Base-by-base conservation (phyloP, 2,329 filamentous ascomycete species). In the Colletotrichum neosansevieriae region DNA sequence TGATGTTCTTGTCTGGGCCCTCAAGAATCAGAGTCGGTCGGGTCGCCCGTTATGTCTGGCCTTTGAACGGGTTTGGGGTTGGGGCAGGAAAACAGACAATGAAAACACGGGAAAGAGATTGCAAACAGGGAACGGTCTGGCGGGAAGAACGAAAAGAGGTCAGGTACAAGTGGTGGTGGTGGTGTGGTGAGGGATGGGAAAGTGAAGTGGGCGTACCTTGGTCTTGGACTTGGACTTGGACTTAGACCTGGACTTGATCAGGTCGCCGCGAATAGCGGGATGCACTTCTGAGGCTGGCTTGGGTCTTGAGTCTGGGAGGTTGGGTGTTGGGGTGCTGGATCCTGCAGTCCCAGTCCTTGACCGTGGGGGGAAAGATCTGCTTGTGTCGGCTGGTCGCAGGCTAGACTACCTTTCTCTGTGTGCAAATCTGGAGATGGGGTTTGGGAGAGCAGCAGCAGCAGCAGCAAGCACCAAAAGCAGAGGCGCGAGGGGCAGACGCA, bases 291-390 rank as follows among this genome's bases (percentile, higher is more conserved):
- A 50, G 29, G 34, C 54, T 68, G 65, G 66, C 58, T 65, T 66
- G 49, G 58, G 57, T 57, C 50, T 66, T 58, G 42, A 53, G 57
- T 57, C 50, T 66, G 49, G 60, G 6, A 59, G 59, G 13, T 61
- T 58, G 13, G 62, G 73, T 73, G 63, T 70, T 75, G 6, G 70
- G 42, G 15, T 42, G 40, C 15, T 40, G n/a, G 44, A 15, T 53
- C 47, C 24, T 32, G 38, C 36, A 21, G 34, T 34, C 13, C 21
- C 21, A 24, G 21, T 4, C 36, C 13, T 42, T 38, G 47, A 47
- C 32, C 47, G 58, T 44, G 58, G 58, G 58, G 57, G 57, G 40
- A 19, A 53, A 61, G 58, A 61, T 53, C 45, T 53, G 58, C 45
- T 32, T 61, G 58, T 47, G 47, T 51, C 58, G 58, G 47, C 15